These are phyloP conservation scores for Ophiostoma pallidulum DNA, from an alignment of 2,329 filamentous ascomycete genomes.

Conservation along the genomic window DNA sequence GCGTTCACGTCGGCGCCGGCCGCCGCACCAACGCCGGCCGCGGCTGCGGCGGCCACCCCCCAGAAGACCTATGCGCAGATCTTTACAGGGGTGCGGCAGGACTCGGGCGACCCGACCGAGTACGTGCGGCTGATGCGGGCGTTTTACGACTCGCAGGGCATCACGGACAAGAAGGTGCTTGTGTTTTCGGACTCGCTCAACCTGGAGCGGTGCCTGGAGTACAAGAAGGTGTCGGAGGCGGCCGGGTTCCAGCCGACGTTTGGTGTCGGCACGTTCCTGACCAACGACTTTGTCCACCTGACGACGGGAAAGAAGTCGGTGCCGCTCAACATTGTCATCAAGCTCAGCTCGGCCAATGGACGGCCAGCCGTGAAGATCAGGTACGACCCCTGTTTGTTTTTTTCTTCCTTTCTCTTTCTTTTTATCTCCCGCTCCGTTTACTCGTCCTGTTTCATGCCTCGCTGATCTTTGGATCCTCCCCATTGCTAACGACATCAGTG, in stretches of 20 bases:
- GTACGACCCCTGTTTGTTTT: slow-evolving; percentile 26
- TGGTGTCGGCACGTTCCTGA: slow-evolving; percentile 90
- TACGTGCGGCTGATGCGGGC: slow-evolving; percentile 71
- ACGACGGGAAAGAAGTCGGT: slow-evolving; percentile 72
- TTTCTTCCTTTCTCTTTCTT: neutral
- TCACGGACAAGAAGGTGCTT: slow-evolving; percentile 74
- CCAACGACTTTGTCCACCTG: slow-evolving; percentile 78
- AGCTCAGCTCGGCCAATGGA: slow-evolving; percentile 76
- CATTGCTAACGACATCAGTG: slow-evolving; percentile 30
- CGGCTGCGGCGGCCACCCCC: slow-evolving; percentile 28
- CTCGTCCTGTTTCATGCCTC: slow-evolving; percentile 10
- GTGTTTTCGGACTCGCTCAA: slow-evolving; percentile 96
- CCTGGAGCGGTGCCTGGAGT: slow-evolving; percentile 81
- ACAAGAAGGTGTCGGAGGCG: slow-evolving; percentile 73
- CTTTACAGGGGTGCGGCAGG: slow-evolving; percentile 78
- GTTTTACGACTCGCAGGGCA: slow-evolving; percentile 69
- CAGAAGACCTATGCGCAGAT: slow-evolving; percentile 66
- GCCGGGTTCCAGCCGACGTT: slow-evolving; percentile 79
- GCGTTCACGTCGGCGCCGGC: slow-evolving; percentile 24
- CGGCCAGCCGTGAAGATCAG: slow-evolving; percentile 83
- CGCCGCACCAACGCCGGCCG: slow-evolving; percentile 11
- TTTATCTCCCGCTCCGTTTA: neutral
- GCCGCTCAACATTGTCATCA: slow-evolving; percentile 96
- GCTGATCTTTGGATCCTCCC: neutral
- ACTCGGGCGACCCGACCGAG: slow-evolving; percentile 74